Base-by-base conservation (phyloP, 1,284 basidiomycete genomes). In the Microbotryum silenes-acaulis region DNA sequence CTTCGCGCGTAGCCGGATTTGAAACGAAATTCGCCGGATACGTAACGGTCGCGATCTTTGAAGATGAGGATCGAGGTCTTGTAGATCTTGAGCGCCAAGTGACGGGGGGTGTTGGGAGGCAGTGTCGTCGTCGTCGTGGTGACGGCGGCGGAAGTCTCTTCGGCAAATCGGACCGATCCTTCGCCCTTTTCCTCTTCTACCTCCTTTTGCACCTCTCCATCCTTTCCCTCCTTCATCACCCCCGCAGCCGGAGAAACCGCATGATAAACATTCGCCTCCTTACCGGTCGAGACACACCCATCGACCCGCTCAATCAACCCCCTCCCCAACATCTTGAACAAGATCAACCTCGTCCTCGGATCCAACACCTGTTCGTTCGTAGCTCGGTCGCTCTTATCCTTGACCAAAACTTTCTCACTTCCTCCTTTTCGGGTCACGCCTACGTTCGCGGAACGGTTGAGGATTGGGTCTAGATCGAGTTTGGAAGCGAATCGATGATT, bases 51-150 rank as follows among this genome's bases (percentile, higher is more conserved):
- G 14, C 96, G 85, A 71, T 97, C 90, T 75, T 97, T 96, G 81
- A 99, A 99, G 10, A 93, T 82, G 9, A 99, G 83, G 67, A 99
- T 98, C 31, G 91, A 94, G 0, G 96, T 99, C 75, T 98, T 96
- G 80, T 94, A 99, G 69, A 99, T 94, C 77, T 98, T 99, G 66
- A 98, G 81, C 0, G 94, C 92, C 42, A 93, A 78, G 74, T 87
- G 88, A 20, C 76, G 75, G 20, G 77, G 76, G 12, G 82, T 20
- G 25, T 45, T 47, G 60, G n/a, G 20, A 27, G 33, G 80, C 0
- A 85, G 82, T 0, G 86, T 83, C n/a, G 63, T 71, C 63, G 70
- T 59, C 29, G 6, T 25, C 0, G 86, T 83, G 62, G 62, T 31
- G 31, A 31, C 31, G 8, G 31, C 8, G 31, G 8, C 31, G 23